Percentiles rank a stretch among this genome's conserved stretches.
Conservation (phyloP, 176 grass and related monocot species). For the Oryza glaberrima region DNA sequence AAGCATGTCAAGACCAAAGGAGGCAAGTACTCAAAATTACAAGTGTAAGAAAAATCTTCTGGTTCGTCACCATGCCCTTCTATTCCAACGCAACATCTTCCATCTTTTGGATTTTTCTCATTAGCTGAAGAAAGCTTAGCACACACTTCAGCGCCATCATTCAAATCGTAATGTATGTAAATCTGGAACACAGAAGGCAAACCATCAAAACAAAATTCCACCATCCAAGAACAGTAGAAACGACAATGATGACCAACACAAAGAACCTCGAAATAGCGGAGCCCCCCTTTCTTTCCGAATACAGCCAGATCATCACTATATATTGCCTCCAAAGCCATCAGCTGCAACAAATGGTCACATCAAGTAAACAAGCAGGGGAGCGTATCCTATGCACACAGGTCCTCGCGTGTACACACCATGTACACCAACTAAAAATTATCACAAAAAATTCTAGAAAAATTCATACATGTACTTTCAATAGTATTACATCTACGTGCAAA, state of each 20-base stretch:
- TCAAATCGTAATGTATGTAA: slow-evolving; percentile 33
- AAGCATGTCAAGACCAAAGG: slow-evolving; percentile 59
- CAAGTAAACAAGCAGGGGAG: not conserved
- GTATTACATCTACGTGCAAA: no score
- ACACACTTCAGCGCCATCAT: slow-evolving; percentile 4
- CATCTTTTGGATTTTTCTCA: not conserved
- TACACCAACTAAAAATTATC: no score
- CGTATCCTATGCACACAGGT: no score
- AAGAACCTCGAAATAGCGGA: slow-evolving; percentile 52
- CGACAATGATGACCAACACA: not conserved
- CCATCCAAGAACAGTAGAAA: not conserved
- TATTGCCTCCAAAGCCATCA: slow-evolving; percentile 60
- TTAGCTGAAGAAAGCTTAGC: slow-evolving; percentile 38
- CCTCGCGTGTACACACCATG: no score
- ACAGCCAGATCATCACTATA: slow-evolving; percentile 47
- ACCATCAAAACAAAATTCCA: not conserved
- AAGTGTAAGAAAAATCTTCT: slow-evolving; percentile 46
- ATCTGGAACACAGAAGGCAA: slow-evolving; percentile 23
- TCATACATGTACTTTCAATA: no score
- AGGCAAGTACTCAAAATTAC: slow-evolving; percentile 51
- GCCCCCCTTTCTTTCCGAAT: slow-evolving; percentile 44
- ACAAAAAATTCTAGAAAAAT: no score
- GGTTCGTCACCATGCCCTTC: slow-evolving; percentile 20
- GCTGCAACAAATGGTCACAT: slow-evolving; percentile 26
- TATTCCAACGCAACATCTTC: not conserved